Evolutionary conservation across 2,329 filamentous ascomycete species (phyloP).

Genomic region (Decorospora gaudefroyi): DNA sequence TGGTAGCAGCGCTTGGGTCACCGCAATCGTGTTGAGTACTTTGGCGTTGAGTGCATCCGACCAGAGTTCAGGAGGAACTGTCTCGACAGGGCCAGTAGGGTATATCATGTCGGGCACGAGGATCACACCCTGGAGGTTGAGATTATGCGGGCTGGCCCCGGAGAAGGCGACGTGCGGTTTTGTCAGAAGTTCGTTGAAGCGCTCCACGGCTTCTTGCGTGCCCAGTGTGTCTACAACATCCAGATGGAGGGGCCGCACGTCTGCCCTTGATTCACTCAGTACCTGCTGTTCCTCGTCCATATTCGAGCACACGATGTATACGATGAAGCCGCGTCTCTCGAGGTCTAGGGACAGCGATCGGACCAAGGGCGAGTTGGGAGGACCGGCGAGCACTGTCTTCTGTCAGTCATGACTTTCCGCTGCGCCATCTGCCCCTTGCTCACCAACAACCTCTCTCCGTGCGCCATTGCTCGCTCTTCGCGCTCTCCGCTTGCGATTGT

Average conservation of each 20-base stretch:
- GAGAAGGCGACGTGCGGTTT: conserved; percentile 76
- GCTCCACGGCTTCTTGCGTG: conserved; percentile 70
- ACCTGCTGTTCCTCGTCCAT: conserved; percentile 82
- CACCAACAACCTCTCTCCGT: conserved; percentile 76
- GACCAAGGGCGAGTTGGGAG: conserved; percentile 80
- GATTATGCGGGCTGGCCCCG: conserved; percentile 73
- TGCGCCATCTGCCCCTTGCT: conserved; percentile 1
- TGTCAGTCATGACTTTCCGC: conserved; percentile 11
- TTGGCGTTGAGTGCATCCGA: conserved; percentile 92
- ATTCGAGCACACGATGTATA: conserved; percentile 87
- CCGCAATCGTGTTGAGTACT: conserved; percentile 84
- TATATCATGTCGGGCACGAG: conserved; percentile 80
- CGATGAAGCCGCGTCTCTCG: conserved; percentile 88
- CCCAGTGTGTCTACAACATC: conserved; percentile 79
- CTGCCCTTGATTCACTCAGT: conserved; percentile 73
- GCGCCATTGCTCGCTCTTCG: conserved; percentile 80
- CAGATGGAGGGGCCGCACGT: conserved; percentile 80
- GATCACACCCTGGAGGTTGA: conserved; percentile 78
- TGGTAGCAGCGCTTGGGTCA: conserved; percentile 80
- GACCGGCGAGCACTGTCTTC: conserved; percentile 79
- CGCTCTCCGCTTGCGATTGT: conserved; percentile 70
- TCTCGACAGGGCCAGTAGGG: conserved; percentile 81
- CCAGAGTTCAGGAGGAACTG: conserved; percentile 80
- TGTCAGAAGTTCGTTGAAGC: conserved; percentile 72
- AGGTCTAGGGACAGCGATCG: conserved; percentile 82